Evolutionary conservation across 2,329 filamentous ascomycete species (phyloP).

Genomic region (Fusarium begoniae): DNA sequence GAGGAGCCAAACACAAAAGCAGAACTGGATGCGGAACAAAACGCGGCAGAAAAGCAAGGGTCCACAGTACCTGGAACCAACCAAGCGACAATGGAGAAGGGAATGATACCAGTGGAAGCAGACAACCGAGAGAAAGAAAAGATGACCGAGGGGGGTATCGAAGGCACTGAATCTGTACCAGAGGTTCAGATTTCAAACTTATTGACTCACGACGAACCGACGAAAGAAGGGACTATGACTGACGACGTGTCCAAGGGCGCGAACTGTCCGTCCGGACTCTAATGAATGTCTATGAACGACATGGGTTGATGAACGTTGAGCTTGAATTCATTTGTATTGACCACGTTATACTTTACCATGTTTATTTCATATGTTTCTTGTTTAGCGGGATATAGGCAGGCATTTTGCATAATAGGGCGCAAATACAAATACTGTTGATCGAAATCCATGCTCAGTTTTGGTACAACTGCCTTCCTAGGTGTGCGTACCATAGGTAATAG

Average conservation of each 20-base stretch:
- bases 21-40: conserved; percentile 16
- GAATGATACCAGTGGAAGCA: background rate
- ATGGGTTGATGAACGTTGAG: conserved; percentile 14
- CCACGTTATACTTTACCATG: background rate
- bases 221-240: conserved; percentile 29
- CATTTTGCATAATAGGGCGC: conserved; percentile 32
- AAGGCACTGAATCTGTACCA: conserved; percentile 1
- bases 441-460: background rate
- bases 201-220: conserved; percentile 31
- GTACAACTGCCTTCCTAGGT: background rate
- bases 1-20: conserved; percentile 10
- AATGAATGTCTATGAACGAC: conserved; percentile 27
- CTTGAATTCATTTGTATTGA: conserved; percentile 21
- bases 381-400: conserved; percentile 25
- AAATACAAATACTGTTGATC: conserved; percentile 18
- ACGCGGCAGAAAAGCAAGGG: conserved; percentile 32
- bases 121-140: background rate
- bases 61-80: conserved; percentile 39
- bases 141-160: background rate
- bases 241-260: conserved; percentile 28
- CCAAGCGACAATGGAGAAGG: conserved; percentile 21
- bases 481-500: background rate
- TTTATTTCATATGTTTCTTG: conserved; percentile 20
- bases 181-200: conserved; percentile 18
- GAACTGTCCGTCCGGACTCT: conserved; percentile 9